A percentile compares a stretch with the other conserved stretches of the same genome.
Evolutionary conservation across 2,329 filamentous ascomycete genomes (phyloP).

Genomic region (Juglanconis juglandina): DNA sequence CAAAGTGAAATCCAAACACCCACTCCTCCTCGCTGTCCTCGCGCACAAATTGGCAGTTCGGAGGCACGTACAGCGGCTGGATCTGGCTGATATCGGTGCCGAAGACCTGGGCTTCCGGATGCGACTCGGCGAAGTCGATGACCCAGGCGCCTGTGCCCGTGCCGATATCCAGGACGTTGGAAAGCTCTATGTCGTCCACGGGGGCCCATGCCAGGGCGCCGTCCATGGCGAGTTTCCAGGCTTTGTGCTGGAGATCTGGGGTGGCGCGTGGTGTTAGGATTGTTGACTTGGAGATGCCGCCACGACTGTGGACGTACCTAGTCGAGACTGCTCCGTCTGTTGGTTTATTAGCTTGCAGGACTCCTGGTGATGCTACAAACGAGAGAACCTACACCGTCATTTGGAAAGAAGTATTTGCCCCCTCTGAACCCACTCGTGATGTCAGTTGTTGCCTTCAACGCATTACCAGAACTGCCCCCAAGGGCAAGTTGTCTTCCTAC

Average conservation of each 20-base stretch:
- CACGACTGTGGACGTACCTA: no score
- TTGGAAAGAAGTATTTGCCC: background rate
- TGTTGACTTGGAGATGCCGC: no score
- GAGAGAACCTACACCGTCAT: background rate
- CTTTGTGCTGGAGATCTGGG: background rate
- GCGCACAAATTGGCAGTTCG: slow-evolving; percentile 72
- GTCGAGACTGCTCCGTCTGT: no score
- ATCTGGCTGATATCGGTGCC: slow-evolving; percentile 67
- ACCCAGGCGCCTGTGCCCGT: slow-evolving; percentile 59
- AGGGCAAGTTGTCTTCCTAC: background rate
- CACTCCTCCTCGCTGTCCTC: slow-evolving; percentile 58
- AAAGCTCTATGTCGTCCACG: background rate
- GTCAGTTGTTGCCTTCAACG: background rate
- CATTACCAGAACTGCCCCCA: background rate
- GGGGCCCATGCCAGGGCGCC: background rate
- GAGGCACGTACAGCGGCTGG: slow-evolving; percentile 61
- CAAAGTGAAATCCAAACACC: slow-evolving; percentile 48
- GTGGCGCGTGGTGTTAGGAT: background rate
- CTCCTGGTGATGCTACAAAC: no score
- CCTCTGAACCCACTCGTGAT: background rate
- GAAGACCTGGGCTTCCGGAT: slow-evolving; percentile 54
- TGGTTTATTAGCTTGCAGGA: no score
- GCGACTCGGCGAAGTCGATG: slow-evolving; percentile 62
- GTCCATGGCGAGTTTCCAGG: background rate
- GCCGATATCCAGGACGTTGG: background rate